Base-by-base conservation (phyloP, 192 early-diverging fungal genomes). In the Chytriomyces confervae region DNA sequence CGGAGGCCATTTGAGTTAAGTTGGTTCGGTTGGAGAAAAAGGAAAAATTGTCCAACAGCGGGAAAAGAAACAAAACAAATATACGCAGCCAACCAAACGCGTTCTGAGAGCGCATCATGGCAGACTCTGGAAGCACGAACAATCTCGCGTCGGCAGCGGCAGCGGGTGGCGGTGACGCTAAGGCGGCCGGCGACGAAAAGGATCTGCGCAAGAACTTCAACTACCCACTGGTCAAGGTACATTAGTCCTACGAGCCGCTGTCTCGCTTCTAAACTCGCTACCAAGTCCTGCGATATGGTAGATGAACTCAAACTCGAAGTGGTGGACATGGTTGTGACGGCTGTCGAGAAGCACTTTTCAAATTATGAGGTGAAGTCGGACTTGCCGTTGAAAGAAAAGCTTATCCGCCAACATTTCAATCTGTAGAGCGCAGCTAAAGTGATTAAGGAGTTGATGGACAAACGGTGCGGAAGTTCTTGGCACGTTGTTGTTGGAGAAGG, bases 401-500 rank as follows among this genome's bases (percentile, higher is more conserved):
- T 18, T 68, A 20, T 20, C 46, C 47, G 46, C 66, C 16, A 13
- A 20, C 20, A n/a, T 72, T 13, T 0, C n/a, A 50, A 7, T 18
- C 7, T 47, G 46, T 68, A 90, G 87, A 83, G 83, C 11, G 89
- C 89, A 11, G 79, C 86, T 20, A 90, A 89, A 66, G 83, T 79
- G 27, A 84, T 90, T 65, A 90, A 90, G 71, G 89, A 90, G 66
- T 69, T 82, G 43, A 89, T 90, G 87, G 89, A 90, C 77, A 89
- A 89, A 74, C 81, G 86, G 46, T 85, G 83, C 75, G 89, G 89
- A 7, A 88, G 78, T 66, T 86, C 87, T 8, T 90, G 89, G 89
- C 89, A 90, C 50, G 84, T 84, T 5, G 85, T 90, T 11, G 85
- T 90, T n/a, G 89, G 89, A 11, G 89, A 90, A 81, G 89, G 89